Conservation (phyloP, 352 stramenopile genomes). For the Phytophthora pinifolia region DNA sequence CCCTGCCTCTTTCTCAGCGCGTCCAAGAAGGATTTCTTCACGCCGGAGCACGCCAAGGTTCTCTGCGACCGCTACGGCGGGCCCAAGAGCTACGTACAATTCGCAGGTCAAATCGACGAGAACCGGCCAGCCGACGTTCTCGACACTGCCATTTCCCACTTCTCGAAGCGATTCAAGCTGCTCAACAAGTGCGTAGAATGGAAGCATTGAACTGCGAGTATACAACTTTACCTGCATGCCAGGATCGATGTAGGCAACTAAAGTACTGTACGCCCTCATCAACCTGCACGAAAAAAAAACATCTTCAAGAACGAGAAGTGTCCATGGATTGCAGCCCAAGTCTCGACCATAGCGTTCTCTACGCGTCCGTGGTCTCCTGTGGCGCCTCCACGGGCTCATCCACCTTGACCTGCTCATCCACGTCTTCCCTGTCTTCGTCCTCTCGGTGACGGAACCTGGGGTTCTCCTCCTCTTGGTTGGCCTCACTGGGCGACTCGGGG, state of each 20-base stretch:
- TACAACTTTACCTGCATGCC: too few species aligned
- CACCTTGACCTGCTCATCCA: background rate
- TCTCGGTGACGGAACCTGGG: constrained; percentile 29
- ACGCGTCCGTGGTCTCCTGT: constrained; percentile 15
- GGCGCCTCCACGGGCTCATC: constrained; percentile 18
- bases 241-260: too few species aligned
- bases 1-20: constrained; percentile 71
- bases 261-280: too few species aligned
- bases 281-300: too few species aligned
- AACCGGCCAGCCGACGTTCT: constrained; percentile 58
- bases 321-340: too few species aligned
- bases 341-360: background rate
- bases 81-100: constrained; percentile 56
- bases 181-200: constrained; percentile 13
- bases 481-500: constrained; percentile 13
- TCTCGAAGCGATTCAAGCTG: constrained; percentile 28
- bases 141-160: constrained; percentile 41
- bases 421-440: constrained; percentile 23
- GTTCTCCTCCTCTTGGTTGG: constrained; percentile 34
- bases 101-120: constrained; percentile 57
- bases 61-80: constrained; percentile 63
- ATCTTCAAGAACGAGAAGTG: too few species aligned
- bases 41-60: constrained; percentile 49
- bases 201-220: background rate
- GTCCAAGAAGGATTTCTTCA: constrained; percentile 77